These are phyloP conservation scores for Xylaria sp. DNA, from an alignment of 2,329 filamentous ascomycete genomes.

Conservation along the genomic window DNA sequence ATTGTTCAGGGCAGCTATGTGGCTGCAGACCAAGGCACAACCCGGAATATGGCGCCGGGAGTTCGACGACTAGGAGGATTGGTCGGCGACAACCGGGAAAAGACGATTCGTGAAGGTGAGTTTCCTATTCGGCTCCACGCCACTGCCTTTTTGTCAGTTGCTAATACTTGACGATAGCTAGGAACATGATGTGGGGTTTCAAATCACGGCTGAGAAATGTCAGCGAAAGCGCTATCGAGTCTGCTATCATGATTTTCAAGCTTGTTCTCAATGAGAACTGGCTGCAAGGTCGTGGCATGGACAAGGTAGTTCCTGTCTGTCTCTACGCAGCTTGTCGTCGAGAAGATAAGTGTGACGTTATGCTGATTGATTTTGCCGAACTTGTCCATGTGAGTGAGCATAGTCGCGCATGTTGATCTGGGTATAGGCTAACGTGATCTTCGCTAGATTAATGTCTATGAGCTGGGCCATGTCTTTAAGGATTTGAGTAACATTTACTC, in stretches of 20 bases:
- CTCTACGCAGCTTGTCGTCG: conserved; percentile 89
- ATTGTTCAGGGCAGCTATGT: conserved; percentile 92
- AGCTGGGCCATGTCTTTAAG: conserved; percentile 90
- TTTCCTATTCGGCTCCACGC: conserved; percentile 1
- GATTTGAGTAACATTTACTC: conserved; percentile 77
- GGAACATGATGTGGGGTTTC: conserved; percentile 70
- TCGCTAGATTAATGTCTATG: conserved; percentile 82
- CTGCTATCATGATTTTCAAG: conserved; percentile 78
- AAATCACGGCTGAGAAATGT: conserved; percentile 65
- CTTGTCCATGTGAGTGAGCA: conserved; percentile 60
- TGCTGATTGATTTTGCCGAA: conserved; percentile 97
- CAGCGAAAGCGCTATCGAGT: conserved; percentile 70
- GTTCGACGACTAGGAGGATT: conserved; percentile 67
- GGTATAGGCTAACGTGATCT: conserved; percentile 9
- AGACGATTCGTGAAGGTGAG: conserved; percentile 63
- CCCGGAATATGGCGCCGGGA: conserved; percentile 72
- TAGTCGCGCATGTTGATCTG: not conserved
- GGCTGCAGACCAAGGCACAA: conserved; percentile 83
- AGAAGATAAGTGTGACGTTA: conserved; percentile 80
- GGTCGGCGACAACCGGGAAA: conserved; percentile 65
- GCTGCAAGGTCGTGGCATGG: conserved; percentile 84
- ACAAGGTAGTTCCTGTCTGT: conserved; percentile 88
- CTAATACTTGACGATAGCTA: conserved; percentile 49
- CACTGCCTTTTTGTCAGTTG: conserved; percentile 3
- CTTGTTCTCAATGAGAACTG: conserved; percentile 79